These are phyloP conservation scores for Artemisia tridentata DNA, from an alignment of 129 eudicot species.

Conservation along the genomic window DNA sequence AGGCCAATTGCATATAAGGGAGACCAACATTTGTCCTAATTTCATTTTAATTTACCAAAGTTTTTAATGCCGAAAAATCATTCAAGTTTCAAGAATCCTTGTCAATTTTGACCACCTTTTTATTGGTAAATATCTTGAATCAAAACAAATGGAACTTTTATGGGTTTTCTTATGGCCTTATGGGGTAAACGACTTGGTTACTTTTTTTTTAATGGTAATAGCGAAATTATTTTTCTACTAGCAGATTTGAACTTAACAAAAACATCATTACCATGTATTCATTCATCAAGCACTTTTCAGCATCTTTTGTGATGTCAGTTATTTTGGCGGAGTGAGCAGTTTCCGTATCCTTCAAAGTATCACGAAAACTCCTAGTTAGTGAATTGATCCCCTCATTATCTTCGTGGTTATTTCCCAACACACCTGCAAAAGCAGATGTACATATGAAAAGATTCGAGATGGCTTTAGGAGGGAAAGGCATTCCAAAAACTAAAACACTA, in stretches of 20 bases:
- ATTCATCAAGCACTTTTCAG: constrained; percentile 50
- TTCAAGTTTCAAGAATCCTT: too few species aligned
- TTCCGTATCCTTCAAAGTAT: constrained; percentile 41
- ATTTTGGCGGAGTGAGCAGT: constrained; percentile 42
- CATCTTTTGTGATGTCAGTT: constrained; percentile 48
- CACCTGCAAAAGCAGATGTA: constrained; percentile 34
- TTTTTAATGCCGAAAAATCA: too few species aligned
- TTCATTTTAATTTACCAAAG: too few species aligned
- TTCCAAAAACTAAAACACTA: background rate
- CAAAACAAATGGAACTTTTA: too few species aligned
- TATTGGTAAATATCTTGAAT: too few species aligned
- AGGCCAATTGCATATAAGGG: too few species aligned
- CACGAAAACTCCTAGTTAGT: constrained; percentile 35
- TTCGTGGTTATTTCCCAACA: constrained; percentile 33
- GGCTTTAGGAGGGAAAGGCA: background rate
- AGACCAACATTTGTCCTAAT: too few species aligned
- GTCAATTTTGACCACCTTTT: too few species aligned
- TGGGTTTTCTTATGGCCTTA: too few species aligned
- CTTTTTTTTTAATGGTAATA: too few species aligned
- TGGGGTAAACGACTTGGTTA: too few species aligned
- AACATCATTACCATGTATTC: constrained; percentile 42
- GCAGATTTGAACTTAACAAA: background rate
- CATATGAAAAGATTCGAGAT: constrained; percentile 3
- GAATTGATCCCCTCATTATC: constrained; percentile 35
- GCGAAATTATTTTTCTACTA: background rate